Evolutionary conservation across 352 stramenopile species (phyloP).

Genomic region (Vaucheria bursata): DNA sequence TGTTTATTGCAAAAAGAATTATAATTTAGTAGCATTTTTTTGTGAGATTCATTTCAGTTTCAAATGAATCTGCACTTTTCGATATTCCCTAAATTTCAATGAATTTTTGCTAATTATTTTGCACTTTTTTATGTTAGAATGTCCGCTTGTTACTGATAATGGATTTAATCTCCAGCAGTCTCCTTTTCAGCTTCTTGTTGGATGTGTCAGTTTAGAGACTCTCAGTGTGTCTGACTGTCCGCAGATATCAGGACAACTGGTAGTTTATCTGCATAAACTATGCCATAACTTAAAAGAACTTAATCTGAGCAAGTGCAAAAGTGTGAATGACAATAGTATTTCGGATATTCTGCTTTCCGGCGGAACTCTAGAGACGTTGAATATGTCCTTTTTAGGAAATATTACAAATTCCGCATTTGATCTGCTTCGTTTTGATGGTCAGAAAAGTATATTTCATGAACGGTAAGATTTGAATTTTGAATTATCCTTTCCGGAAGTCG

Average conservation of each 20-base stretch:
- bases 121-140: no score
- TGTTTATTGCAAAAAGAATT: no score
- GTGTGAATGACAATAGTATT: slow-evolving; percentile 22
- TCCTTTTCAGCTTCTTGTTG: slow-evolving; percentile 36
- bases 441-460: background rate
- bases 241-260: slow-evolving; percentile 34
- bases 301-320: slow-evolving; percentile 34
- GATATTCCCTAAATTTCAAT: no score
- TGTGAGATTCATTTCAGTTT: no score
- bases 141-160: slow-evolving; percentile 22
- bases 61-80: no score
- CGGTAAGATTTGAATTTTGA: background rate
- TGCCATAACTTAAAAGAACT: slow-evolving; percentile 44
- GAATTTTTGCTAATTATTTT: no score
- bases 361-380: slow-evolving; percentile 34
- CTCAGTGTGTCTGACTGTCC: slow-evolving; percentile 38
- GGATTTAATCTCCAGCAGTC: slow-evolving; percentile 45
- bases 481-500: background rate
- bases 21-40: no score
- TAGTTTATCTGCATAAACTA: slow-evolving; percentile 35
- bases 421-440: background rate
- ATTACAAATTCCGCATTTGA: slow-evolving; percentile 27
- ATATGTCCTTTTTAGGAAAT: slow-evolving; percentile 31
- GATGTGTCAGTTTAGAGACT: slow-evolving; percentile 34
- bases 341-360: slow-evolving; percentile 24